phyloP scores from a whole-genome alignment of 2,329 filamentous ascomycete genomes.

The Cytospora piceicola region DNA sequence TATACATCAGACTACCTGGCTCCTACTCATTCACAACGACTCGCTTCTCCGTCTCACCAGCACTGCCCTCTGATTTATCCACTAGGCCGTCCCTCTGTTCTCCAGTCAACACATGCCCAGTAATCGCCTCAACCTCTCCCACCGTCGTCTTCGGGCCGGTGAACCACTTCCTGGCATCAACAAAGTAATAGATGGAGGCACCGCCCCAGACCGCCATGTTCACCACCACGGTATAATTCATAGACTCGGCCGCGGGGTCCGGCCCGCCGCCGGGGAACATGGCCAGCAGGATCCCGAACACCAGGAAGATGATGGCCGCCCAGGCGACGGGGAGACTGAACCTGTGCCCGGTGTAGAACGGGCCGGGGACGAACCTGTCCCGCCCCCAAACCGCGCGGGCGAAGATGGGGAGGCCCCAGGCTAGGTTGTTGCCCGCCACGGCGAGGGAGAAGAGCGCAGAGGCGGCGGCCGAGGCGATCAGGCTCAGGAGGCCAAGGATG shows the following conservation, averaged over 20 bases:
- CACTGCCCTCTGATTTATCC: conserved; percentile 14
- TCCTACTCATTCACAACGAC: conserved; percentile 8
- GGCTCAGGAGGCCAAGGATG: conserved; percentile 59
- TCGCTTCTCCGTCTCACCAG: conserved; percentile 16
- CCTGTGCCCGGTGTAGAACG: conserved; percentile 59
- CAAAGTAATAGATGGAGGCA: conserved; percentile 57
- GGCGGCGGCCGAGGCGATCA: conserved; percentile 60
- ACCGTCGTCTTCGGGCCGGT: conserved; percentile 62
- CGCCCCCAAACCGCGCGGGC: conserved; percentile 62
- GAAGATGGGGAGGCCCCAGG: conserved; percentile 63
- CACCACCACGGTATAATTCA: conserved; percentile 69
- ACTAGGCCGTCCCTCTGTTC: conserved; percentile 26
- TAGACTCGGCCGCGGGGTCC: conserved; percentile 51
- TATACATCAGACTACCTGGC: not conserved
- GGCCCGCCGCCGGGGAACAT: conserved; percentile 64
- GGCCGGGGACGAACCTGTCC: conserved; percentile 59
- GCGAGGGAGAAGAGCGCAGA: conserved; percentile 62
- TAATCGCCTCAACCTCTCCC: conserved; percentile 37
- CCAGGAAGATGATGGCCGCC: conserved; percentile 56
- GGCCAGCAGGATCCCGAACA: conserved; percentile 58
- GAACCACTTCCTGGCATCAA: conserved; percentile 63
- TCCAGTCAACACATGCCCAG: conserved; percentile 31
- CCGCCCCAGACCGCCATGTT: conserved; percentile 63
- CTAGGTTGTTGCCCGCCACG: conserved; percentile 64
- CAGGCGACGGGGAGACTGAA: conserved; percentile 58